Percentiles rank a stretch among this genome's conserved stretches.
Conservation (phyloP, 768 basidiomycete species). For the Termitomyces sp. region DNA sequence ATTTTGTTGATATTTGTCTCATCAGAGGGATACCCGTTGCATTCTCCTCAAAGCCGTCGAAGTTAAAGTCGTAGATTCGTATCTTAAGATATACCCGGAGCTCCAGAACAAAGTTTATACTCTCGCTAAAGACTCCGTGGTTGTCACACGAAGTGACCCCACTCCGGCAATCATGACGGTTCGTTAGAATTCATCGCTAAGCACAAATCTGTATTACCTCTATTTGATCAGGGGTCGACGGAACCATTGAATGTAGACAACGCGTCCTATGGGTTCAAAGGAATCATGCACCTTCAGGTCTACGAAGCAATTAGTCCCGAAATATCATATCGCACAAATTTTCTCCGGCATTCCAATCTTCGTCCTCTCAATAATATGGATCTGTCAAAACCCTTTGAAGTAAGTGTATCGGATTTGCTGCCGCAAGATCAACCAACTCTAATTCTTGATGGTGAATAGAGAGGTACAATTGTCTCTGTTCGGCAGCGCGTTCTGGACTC, state of each 20-base stretch:
- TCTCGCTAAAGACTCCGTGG: neutral
- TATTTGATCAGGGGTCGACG: neutral
- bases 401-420: neutral
- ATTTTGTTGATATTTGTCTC: neutral
- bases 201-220: neutral
- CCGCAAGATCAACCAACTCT: neutral
- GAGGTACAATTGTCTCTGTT: neutral
- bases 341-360: too few species aligned
- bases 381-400: neutral
- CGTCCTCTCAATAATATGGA: neutral
- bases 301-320: neutral
- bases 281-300: neutral
- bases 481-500: neutral
- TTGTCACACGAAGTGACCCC: neutral
- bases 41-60: neutral
- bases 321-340: too few species aligned
- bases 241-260: neutral
- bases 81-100: neutral
- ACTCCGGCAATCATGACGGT: neutral
- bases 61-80: neutral
- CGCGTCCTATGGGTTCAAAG: neutral
- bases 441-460: neutral
- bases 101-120: neutral
- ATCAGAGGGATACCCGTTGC: neutral
- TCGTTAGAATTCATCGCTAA: neutral